These are phyloP conservation scores for Cymbidium sinense DNA, from an alignment of 106 monocot genomes.

Conservation along the genomic window DNA sequence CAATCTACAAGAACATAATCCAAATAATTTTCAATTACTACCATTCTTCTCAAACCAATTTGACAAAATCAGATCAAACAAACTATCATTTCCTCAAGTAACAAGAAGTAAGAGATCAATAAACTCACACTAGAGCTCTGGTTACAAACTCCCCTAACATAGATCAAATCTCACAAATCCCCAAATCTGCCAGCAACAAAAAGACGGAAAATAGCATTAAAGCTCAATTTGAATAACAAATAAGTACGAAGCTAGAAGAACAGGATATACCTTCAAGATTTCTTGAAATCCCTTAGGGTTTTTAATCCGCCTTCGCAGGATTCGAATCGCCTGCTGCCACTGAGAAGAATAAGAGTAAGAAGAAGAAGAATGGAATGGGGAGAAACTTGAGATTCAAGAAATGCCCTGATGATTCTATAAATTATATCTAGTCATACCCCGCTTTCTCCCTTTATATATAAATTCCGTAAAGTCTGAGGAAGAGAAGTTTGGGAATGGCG, in stretches of 20 bases:
- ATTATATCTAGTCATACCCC: not conserved
- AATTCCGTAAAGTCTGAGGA: not conserved
- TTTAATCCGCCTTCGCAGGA: not conserved
- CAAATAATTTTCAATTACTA: not conserved
- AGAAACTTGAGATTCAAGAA: slow-evolving; percentile 7
- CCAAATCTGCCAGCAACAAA: not conserved
- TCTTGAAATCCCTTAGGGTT: not conserved
- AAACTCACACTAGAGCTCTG: slow-evolving; percentile 21
- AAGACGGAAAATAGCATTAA: not conserved
- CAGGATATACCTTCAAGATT: not conserved
- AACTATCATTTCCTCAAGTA: not conserved
- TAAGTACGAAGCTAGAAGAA: not conserved
- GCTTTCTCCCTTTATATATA: not conserved
- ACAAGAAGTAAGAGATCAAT: not conserved
- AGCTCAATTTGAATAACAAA: not conserved
- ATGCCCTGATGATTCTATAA: not conserved
- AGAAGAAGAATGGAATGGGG: not conserved
- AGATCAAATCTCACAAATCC: not conserved
- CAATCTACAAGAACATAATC: slow-evolving; percentile 28
- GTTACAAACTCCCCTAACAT: slow-evolving; percentile 35
- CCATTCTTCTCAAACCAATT: not conserved
- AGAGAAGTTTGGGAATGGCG: not conserved
- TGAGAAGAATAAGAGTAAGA: not conserved
- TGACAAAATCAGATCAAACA: not conserved
- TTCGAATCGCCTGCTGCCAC: not conserved